Evolutionary conservation across 2,329 filamentous ascomycete species (phyloP), one percentile per base, ranked within the genome.

Genomic region (Scedosporium aurantiacum): DNA sequence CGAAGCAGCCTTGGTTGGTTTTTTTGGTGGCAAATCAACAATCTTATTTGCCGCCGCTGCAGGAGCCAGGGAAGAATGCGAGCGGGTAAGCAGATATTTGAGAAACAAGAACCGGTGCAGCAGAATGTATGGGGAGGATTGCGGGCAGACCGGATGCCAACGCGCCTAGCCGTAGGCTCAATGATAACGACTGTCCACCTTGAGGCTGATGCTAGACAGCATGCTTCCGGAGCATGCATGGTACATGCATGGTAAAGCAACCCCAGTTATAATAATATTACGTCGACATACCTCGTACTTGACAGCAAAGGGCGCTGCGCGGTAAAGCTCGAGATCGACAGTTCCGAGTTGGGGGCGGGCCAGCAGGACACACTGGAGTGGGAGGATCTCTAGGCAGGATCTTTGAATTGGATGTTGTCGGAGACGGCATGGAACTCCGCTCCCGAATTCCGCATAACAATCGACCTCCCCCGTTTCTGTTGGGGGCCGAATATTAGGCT

Each of bases 401-500:
- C 18, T 23, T 54, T 54, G 50, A 23, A 54, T 27, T 54, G 50
- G 50, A 54, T 27, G 23, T 12, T 27, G 23, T 27, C 50, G 10
- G 50, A 54, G 50, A 54, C 50, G 50, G 50, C 50, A 54, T 54
- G 50, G 50, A 54, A 54, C 18, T 54, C 18, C 12, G 50, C 23
- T 54, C 50, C 50, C 23, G 50, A 23, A 54, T 54, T 25, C 50
- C 50, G 50, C 50, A 54, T 54, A 54, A 54, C n/a, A 27, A 54
- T 54, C 21, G 21, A 47, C 16, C 43, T 47, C 43, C n/a, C 43
- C 43, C 50, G 12, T 54, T 54, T 16, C 50, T 27, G 50, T 54
- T 54, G 50, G 59, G 59, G 59, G 59, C 59, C 59, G 59, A 61
- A 45, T 47, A 61, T 61, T 41, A 61, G 59, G 59, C 59, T 61